Conservation (phyloP, 495 filamentous ascomycete genomes). For the Penicillium arizonense region DNA sequence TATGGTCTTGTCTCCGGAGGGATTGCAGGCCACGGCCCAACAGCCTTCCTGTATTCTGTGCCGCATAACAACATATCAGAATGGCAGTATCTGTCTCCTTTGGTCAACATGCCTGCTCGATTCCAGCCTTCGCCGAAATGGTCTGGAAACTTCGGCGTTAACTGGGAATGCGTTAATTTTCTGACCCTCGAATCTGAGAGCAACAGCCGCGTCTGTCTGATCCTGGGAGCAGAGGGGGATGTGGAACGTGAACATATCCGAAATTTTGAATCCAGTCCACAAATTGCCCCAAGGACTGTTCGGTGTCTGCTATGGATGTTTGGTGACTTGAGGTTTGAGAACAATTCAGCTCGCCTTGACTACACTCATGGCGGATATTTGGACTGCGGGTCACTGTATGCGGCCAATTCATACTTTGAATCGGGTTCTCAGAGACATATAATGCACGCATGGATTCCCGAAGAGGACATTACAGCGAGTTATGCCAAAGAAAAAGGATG, state of each 20-base stretch:
- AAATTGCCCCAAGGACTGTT: constrained; percentile 1
- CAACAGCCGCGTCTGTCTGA: constrained; percentile 5
- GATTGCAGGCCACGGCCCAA: constrained; percentile 3
- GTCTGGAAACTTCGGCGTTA: constrained; percentile 17
- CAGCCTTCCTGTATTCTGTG: constrained; percentile 11
- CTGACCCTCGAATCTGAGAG: constrained; percentile 3
- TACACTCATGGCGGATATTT: constrained; percentile 13
- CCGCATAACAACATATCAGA: background rate
- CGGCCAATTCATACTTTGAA: constrained; percentile 18
- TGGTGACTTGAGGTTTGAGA: background rate
- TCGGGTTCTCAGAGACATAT: constrained; percentile 10
- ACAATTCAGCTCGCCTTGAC: background rate
- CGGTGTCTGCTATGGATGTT: constrained; percentile 19
- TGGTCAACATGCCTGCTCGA: background rate
- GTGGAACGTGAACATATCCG: constrained; percentile 1
- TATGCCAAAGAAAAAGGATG: constrained; percentile 13
- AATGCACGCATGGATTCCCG: constrained; percentile 15
- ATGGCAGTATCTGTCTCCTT: background rate
- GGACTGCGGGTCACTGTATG: constrained; percentile 16
- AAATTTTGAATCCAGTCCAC: background rate
- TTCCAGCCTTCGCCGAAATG: constrained; percentile 6
- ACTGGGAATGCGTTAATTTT: constrained; percentile 18
- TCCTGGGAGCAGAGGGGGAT: constrained; percentile 16
- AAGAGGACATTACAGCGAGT: constrained; percentile 15
- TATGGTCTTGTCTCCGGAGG: constrained; percentile 12